Base-by-base conservation (phyloP, 331 rosid species). In the Saraca asoca region DNA sequence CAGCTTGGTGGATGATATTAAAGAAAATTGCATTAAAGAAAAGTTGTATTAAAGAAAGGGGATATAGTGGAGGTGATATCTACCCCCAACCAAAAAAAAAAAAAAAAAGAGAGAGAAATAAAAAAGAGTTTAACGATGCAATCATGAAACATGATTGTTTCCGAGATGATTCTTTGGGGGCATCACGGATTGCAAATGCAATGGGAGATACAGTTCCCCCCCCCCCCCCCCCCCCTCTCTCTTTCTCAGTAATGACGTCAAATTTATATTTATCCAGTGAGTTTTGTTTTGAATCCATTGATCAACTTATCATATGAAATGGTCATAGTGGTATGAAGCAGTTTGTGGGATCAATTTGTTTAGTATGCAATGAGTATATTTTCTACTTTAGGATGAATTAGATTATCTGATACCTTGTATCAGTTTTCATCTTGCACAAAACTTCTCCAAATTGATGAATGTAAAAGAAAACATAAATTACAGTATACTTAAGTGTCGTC, bases 101-200 rank as follows among this genome's bases (percentile, higher is more conserved):
- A 39, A 39, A 5, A 37, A 8, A 37, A 37, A 2, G 5, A 37
- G 5, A 37, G 41, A 2, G 51, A 34, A 12, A 12, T 7, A 51
- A 2, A 35, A 20, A 44, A 10, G 13, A 18, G 16, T 15, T 35
- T 8, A 37, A 59, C 17, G 18, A 52, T 37, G 7, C 10, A 46
- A 41, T 51, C 45, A 58, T 34, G 37, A 66, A 56, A 19, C 59
- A 70, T 41, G 67, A 42, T 14, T 57, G 13, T 70, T 51, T 39
- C 56, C 16, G 10, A 0, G 6, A 29, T 33, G 51, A 62, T 64
- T 66, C 66, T 37, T 66, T 38, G n/a, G 11, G 46, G 33, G 58
- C 58, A 66, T 38, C 55, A 37, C 54, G 41, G 12, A 66, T 44
- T 24, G 39, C 46, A 63, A 55, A 39, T 72, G 43, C 43, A 46